Evolutionary conservation across 495 filamentous ascomycete species (phyloP).

Genomic region (Aspergillus hancockii): DNA sequence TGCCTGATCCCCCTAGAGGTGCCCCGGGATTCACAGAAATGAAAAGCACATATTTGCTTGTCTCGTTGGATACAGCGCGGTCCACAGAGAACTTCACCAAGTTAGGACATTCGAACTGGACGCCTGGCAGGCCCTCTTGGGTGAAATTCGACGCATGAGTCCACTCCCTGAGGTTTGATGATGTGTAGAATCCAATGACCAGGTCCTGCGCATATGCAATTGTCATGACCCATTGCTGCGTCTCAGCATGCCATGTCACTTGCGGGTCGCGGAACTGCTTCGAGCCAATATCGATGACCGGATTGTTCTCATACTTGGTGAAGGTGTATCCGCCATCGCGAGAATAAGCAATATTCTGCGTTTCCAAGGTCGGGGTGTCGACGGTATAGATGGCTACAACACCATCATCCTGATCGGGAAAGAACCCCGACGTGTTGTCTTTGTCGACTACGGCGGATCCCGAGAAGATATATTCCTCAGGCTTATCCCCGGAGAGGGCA

Average conservation of each 20-base stretch:
- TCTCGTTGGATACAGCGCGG: slow-evolving; percentile 15
- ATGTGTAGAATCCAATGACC: slow-evolving; percentile 51
- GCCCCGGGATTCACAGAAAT: slow-evolving; percentile 58
- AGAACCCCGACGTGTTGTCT: slow-evolving; percentile 57
- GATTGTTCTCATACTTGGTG: slow-evolving; percentile 48
- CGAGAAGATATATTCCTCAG: slow-evolving; percentile 46
- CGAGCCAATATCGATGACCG: slow-evolving; percentile 40
- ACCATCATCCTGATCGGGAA: slow-evolving; percentile 50
- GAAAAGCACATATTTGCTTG: slow-evolving; percentile 40
- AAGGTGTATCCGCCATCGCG: slow-evolving; percentile 53
- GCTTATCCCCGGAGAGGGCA: slow-evolving; percentile 44
- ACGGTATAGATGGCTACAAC: slow-evolving; percentile 55
- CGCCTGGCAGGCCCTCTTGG: slow-evolving; percentile 38
- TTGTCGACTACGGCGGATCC: slow-evolving; percentile 49
- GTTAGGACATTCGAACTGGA: slow-evolving; percentile 57
- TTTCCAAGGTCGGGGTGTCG: slow-evolving; percentile 38
- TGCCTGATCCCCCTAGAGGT: slow-evolving; percentile 43
- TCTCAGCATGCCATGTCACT: slow-evolving; percentile 46
- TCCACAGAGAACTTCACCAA: slow-evolving; percentile 32
- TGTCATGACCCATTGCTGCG: slow-evolving; percentile 50
- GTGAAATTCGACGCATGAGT: slow-evolving; percentile 53
- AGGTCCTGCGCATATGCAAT: slow-evolving; percentile 49
- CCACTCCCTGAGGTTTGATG: slow-evolving; percentile 50
- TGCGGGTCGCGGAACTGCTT: slow-evolving; percentile 56
- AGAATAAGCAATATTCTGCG: slow-evolving; percentile 54